A percentile compares a stretch with the other conserved stretches of the same genome.
Evolutionary conservation across 2,329 filamentous ascomycete genomes (phyloP).

Genomic region (Sclerotinia minor): DNA sequence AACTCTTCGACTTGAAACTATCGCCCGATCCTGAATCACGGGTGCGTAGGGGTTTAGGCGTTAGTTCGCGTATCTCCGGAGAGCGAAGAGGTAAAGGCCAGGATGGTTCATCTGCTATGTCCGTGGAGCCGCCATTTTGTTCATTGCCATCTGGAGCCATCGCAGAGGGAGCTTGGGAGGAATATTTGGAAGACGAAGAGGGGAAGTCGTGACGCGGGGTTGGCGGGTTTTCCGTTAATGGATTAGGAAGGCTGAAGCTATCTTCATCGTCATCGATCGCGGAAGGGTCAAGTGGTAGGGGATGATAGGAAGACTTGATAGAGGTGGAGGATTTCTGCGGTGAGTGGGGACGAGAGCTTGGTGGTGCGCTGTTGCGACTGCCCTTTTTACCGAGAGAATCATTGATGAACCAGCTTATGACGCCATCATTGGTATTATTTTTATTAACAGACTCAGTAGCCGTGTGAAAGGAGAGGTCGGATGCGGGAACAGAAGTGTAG

Average conservation of each 20-base stretch:
- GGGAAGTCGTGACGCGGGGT: slow-evolving; percentile 38
- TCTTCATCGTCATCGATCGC: slow-evolving; percentile 46
- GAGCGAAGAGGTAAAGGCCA: slow-evolving; percentile 18
- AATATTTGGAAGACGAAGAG: slow-evolving; percentile 44
- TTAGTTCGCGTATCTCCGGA: slow-evolving; percentile 23
- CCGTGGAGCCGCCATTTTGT: slow-evolving; percentile 42
- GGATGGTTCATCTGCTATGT: slow-evolving; percentile 47
- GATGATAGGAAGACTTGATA: slow-evolving; percentile 31
- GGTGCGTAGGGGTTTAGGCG: slow-evolving; percentile 31
- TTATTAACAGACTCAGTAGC: slow-evolving; percentile 11
- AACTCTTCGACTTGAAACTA: slow-evolving; percentile 56
- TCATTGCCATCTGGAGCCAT: slow-evolving; percentile 44
- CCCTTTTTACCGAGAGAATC: slow-evolving; percentile 38
- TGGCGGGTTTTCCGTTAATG: slow-evolving; percentile 54
- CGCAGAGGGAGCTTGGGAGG: slow-evolving; percentile 26
- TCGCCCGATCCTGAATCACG: slow-evolving; percentile 19
- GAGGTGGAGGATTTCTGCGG: slow-evolving; percentile 31
- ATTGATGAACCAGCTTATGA: slow-evolving; percentile 37
- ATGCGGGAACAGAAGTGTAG: slow-evolving; percentile 52
- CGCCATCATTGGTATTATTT: background rate
- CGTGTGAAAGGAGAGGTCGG: slow-evolving; percentile 30
- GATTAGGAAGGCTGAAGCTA: slow-evolving; percentile 47
- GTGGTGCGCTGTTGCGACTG: slow-evolving; percentile 23
- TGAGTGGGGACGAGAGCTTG: slow-evolving; percentile 37
- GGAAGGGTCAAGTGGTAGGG: slow-evolving; percentile 29